phyloP scores from a whole-genome alignment of 1,284 basidiomycete genomes.

The Cutaneotrichosporon daszewskae region DNA sequence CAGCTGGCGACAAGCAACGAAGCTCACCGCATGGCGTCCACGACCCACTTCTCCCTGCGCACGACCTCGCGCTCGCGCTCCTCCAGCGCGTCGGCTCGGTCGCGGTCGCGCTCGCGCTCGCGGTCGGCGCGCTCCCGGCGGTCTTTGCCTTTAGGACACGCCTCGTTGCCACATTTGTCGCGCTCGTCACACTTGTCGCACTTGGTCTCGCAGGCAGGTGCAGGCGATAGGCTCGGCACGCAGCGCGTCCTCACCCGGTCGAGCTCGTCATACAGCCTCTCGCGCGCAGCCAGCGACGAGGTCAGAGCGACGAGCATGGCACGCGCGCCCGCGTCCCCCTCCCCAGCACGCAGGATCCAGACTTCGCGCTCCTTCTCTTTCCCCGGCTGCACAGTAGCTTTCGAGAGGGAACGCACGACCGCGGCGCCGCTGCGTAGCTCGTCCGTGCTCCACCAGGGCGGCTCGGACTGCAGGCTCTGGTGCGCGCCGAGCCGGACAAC shows the following conservation, averaged over 20 bases:
- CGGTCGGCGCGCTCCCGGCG: constrained; percentile 7
- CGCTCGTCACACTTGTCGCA: background rate
- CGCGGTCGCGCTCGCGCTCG: constrained; percentile 28
- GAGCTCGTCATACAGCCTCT: constrained; percentile 26
- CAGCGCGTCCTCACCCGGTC: constrained; percentile 15
- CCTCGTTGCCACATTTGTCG: background rate
- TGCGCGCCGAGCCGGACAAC: background rate
- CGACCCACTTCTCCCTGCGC: constrained; percentile 41
- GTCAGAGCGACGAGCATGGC: constrained; percentile 26
- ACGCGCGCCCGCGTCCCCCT: constrained; percentile 13
- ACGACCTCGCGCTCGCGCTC: constrained; percentile 37
- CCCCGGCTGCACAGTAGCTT: no score
- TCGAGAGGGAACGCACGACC: constrained; percentile 26
- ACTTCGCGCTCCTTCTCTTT: constrained; percentile 28
- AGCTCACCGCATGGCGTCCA: constrained; percentile 37
- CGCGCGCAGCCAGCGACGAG: constrained; percentile 31
- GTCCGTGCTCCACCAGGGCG: constrained; percentile 34
- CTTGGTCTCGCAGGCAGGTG: background rate
- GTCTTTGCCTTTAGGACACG: background rate
- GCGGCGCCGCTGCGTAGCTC: constrained; percentile 36
- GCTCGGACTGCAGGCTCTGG: background rate
- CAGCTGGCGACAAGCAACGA: constrained; percentile 1
- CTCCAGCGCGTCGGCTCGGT: constrained; percentile 34
- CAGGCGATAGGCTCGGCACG: background rate
- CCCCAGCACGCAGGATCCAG: constrained; percentile 33